These are phyloP conservation scores for Aspergillus eucalypticola DNA, from an alignment of 2,329 filamentous ascomycete species.

Conservation along the genomic window DNA sequence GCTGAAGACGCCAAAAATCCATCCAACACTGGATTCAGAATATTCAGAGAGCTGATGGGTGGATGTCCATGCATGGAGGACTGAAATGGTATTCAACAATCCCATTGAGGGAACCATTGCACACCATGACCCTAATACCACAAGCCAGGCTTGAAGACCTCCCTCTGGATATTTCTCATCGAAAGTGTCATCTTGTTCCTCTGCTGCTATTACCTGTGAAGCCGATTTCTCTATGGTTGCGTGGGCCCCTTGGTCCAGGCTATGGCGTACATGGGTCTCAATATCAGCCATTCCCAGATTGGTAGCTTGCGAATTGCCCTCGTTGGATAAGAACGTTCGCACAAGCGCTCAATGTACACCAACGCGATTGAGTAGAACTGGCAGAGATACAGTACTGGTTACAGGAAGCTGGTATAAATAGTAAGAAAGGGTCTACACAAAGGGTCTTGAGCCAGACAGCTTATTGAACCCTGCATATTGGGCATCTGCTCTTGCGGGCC, in stretches of 20 bases:
- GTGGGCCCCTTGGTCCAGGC: not conserved
- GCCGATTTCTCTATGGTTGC: not conserved
- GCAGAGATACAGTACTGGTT: not conserved
- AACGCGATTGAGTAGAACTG: not conserved
- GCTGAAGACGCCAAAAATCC: constrained; percentile 44
- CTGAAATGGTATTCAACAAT: constrained; percentile 41
- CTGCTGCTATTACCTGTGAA: not conserved
- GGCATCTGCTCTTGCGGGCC: not conserved
- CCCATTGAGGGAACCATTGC: constrained; percentile 43
- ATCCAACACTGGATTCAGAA: constrained; percentile 37
- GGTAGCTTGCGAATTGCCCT: not conserved
- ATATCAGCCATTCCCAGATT: not conserved
- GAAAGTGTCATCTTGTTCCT: not conserved
- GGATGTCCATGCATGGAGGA: constrained; percentile 41
- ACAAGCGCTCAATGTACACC: not conserved
- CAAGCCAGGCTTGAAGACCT: constrained; percentile 45
- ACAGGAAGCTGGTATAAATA: not conserved
- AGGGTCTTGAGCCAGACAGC: not conserved
- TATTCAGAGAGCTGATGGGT: constrained; percentile 36
- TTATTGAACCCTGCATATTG: not conserved
- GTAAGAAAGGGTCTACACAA: not conserved
- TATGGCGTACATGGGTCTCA: not conserved
- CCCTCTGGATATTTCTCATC: constrained; percentile 40
- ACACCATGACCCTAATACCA: constrained; percentile 42
- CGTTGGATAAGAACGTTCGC: not conserved